Base-by-base conservation (phyloP, 1,284 basidiomycete genomes). In the Schizopora paradoxa region DNA sequence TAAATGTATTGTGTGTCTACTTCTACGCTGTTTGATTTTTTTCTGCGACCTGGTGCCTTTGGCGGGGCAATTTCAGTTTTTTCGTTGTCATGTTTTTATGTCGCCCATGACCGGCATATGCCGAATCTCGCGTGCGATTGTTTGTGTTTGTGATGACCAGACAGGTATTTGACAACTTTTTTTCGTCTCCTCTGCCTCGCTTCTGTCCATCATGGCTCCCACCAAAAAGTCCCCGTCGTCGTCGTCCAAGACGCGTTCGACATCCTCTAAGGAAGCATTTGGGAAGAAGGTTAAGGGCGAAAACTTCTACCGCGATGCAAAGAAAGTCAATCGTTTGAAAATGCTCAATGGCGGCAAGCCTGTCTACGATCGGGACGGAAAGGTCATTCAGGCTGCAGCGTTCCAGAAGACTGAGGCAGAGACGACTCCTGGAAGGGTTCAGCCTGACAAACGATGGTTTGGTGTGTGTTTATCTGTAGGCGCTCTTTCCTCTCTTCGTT, bases 361-460 rank as follows among this genome's bases (percentile, higher is more conserved):
- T 46, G 76, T 94, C 31, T 76, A 91, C 38, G 89, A 95, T 68
- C 79, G 77, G 57, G 86, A 91, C 55, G 93, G 93, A 47, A 94
- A 91, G 65, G 85, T 97, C 58, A 77, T 89, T 55, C 74, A 94
- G 66, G 91, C 90, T 40, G 93, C 94, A 51, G 88, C 87, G 2
- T 97, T 92, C 63, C 93, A 96, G 68, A 92, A 88, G 63, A 84
- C 84, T 18, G 91, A 94, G 66, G 82, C 82, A 54, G 91, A 95
- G 65, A 83, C 86, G 4, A 82, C 80, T 47, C 86, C 89, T 0
- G 93, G 93, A 14, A 72, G 92, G 48, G 89, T 96, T 25, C 88
- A 93, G 67, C 88, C 93, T 52, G 94, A 97, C 73, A 73, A 91
- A 49, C 68, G 92, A 56, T 96, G 93, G 93, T 97, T 97, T 59